Evolutionary conservation across 768 basidiomycete genomes (phyloP), one percentile per base, ranked within the genome.

Genomic region (Russula griseocarnosa): DNA sequence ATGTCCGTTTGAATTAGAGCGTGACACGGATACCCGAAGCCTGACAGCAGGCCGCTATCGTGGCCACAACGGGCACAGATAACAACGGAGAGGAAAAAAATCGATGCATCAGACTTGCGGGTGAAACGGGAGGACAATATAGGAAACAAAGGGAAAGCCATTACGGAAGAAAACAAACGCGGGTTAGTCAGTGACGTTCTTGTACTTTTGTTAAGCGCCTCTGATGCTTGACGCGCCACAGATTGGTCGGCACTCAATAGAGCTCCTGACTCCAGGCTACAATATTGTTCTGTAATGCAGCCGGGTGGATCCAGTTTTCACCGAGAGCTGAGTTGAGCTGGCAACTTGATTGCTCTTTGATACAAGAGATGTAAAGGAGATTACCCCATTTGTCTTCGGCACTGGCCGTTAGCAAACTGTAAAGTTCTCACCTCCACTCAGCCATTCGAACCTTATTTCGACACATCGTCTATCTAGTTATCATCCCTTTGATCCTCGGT

Each of bases 361-460:
- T n/a, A n/a, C n/a, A n/a, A n/a, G n/a, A n/a, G n/a, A n/a, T n/a
- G n/a, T n/a, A n/a, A 30, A 42, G 32, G 52, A 58, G 64, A 38
- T 63, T 44, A 64, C 53, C 54, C 18, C 28, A 44, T 32, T 49
- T 38, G 63, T 42, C 4, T 44, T 34, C 63, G 59, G 64, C 24
- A 32, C n/a, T 30, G 3, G 59, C 64, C 64, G 49, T n/a, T 79
- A 77, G 67, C 60, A 22, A 75, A 74, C 78, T 79, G 67, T 73
- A 73, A 60, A 70, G 75, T 66, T 66, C 55, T 44, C 60, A 66
- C 16, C 59, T 47, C 22, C 60, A 63, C 20, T 52, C 71, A 85
- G 84, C 84, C 82, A 82, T 82, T 38, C 54, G 72, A 86, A 85
- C 83, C 76, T 83, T 86, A 79, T 74, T 13, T 75, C 76, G 20